Percentiles rank a stretch among this genome's conserved stretches.
These are phyloP conservation scores for Backusella liffmaniae DNA, from an alignment of 192 early-diverging fungal species.

Conservation along the genomic window DNA sequence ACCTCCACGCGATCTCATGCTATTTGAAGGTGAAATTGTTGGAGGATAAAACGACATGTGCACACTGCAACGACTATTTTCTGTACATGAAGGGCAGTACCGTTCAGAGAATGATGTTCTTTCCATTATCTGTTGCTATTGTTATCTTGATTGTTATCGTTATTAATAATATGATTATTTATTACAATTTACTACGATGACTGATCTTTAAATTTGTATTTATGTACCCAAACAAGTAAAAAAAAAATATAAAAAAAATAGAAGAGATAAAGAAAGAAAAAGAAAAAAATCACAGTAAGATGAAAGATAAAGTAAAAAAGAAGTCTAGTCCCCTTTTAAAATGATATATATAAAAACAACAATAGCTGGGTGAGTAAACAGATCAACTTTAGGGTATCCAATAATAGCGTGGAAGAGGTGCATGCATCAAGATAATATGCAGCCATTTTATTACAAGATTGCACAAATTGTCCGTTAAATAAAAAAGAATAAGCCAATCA, in stretches of 20 bases:
- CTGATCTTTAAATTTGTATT: background rate
- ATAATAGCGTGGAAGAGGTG: background rate
- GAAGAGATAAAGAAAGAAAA: background rate
- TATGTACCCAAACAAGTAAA: background rate
- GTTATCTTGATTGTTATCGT: background rate
- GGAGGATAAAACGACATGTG: background rate
- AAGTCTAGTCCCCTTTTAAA: background rate
- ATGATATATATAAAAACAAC: background rate
- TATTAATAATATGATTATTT: background rate
- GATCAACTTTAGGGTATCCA: background rate
- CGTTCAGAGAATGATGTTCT: background rate
- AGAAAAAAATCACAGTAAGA: background rate
- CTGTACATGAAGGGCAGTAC: background rate
- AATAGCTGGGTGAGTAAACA: background rate
- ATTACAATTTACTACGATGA: background rate
- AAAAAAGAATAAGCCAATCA: background rate
- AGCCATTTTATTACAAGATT: background rate
- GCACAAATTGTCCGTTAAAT: background rate
- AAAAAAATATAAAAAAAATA: background rate
- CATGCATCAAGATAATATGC: slow-evolving; percentile 2
- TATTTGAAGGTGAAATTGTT: background rate
- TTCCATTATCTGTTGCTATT: background rate
- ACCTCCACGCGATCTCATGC: background rate
- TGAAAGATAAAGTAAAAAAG: background rate
- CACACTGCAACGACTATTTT: background rate